Conservation (phyloP, 441 rosid genomes). For the Populus hybrid region DNA sequence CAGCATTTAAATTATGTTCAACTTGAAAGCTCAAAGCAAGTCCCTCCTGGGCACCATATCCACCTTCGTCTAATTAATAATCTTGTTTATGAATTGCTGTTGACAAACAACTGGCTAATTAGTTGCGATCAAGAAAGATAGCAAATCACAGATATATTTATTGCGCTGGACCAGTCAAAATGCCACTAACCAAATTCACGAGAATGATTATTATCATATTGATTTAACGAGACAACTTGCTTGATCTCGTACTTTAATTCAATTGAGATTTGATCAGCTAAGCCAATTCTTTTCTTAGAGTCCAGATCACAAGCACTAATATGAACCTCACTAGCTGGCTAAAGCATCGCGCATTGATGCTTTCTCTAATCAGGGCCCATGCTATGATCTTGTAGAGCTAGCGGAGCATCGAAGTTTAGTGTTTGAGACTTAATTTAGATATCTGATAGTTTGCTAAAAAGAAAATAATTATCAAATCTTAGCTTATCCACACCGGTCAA, state of each 20-base stretch:
- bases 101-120: neutral
- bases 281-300: neutral
- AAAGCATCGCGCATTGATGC: neutral
- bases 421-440: neutral
- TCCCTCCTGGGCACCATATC: neutral
- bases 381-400: neutral
- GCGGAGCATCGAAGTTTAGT: neutral
- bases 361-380: neutral
- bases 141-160: too few relatives aligned
- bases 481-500: too few relatives aligned
- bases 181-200: neutral
- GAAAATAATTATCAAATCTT: too few relatives aligned
- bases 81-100: too few relatives aligned
- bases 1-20: constrained; percentile 24
- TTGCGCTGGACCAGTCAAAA: too few relatives aligned
- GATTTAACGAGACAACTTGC: neutral
- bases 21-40: constrained; percentile 25
- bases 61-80: neutral
- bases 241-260: too few relatives aligned
- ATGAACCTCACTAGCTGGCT: neutral
- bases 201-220: neutral
- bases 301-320: neutral
- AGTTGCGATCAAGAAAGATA: too few relatives aligned
- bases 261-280: neutral
- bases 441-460: neutral